A percentile compares a stretch with the other conserved stretches of the same genome.
These are phyloP conservation scores for Corylus americana DNA, from an alignment of 306 rosid genomes.

Conservation along the genomic window DNA sequence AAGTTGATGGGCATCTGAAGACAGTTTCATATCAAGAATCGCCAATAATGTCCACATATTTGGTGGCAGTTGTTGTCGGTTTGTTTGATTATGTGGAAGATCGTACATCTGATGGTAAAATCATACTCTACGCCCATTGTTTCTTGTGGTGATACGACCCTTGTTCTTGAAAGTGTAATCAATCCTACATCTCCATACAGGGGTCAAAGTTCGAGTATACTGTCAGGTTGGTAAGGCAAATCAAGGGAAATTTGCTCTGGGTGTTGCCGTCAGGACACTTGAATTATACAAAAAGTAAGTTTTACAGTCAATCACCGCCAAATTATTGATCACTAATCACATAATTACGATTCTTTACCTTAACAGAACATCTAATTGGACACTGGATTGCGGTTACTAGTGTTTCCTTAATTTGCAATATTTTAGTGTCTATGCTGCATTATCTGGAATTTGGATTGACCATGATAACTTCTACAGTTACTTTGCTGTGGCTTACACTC, in stretches of 20 bases:
- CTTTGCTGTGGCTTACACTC: conserved; percentile 78
- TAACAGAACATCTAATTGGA: not conserved
- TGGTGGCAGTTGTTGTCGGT: conserved; percentile 91
- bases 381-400: not conserved
- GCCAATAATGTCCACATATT: conserved; percentile 90
- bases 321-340: conserved; percentile 3
- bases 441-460: conserved; percentile 29
- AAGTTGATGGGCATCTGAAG: conserved; percentile 56
- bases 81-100: conserved; percentile 92
- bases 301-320: not conserved
- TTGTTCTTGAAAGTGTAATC: conserved; percentile 17
- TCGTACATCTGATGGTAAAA: conserved; percentile 78
- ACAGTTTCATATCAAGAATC: conserved; percentile 77
- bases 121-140: conserved; percentile 7
- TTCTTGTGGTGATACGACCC: conserved; percentile 4
- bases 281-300: conserved; percentile 75
- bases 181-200: conserved; percentile 41
- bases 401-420: not conserved
- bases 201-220: conserved; percentile 89
- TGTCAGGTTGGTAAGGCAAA: conserved; percentile 84
- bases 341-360: conserved; percentile 17
- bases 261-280: conserved; percentile 80
- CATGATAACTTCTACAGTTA: conserved; percentile 53
- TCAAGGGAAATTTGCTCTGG: conserved; percentile 86
- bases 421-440: conserved; percentile 9